Conservation (phyloP, 2,329 filamentous ascomycete species). For the Colletotrichum acutatum region DNA sequence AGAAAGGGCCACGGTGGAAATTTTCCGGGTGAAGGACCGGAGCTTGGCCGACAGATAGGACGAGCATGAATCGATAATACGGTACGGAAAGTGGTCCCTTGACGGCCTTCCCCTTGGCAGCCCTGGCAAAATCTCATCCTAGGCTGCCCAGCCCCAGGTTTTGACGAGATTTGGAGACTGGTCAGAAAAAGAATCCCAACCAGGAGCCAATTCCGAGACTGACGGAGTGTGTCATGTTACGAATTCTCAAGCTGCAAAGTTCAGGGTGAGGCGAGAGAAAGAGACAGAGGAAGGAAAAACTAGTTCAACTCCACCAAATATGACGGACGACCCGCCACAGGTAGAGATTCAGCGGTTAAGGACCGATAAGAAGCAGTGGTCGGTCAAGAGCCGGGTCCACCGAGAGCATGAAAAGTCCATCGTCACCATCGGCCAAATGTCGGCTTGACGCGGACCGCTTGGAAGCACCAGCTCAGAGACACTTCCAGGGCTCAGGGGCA, state of each 20-base stretch:
- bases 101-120: constrained; percentile 10
- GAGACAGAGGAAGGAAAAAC: constrained; percentile 9
- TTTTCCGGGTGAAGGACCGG: constrained; percentile 24
- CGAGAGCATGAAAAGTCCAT: constrained; percentile 32
- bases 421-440: constrained; percentile 35
- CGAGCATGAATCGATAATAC: constrained; percentile 33
- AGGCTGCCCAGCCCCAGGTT: not conserved
- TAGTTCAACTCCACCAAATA: constrained; percentile 28
- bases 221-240: constrained; percentile 11
- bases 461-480: not conserved
- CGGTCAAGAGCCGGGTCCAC: constrained; percentile 33
- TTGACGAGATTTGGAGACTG: constrained; percentile 7
- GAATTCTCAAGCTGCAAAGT: not conserved
- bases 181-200: not conserved
- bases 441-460: constrained; percentile 31
- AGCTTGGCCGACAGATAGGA: constrained; percentile 35
- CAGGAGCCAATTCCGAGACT: constrained; percentile 20
- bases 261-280: constrained; percentile 12
- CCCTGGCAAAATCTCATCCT: not conserved
- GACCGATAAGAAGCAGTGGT: constrained; percentile 34
- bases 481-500: not conserved
- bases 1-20: constrained; percentile 11
- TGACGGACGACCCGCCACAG: constrained; percentile 18
- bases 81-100: not conserved
- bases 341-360: constrained; percentile 35